phyloP scores from a whole-genome alignment of 164 flowering plant genomes.

The Kalanchoe fedtschenkoi region DNA sequence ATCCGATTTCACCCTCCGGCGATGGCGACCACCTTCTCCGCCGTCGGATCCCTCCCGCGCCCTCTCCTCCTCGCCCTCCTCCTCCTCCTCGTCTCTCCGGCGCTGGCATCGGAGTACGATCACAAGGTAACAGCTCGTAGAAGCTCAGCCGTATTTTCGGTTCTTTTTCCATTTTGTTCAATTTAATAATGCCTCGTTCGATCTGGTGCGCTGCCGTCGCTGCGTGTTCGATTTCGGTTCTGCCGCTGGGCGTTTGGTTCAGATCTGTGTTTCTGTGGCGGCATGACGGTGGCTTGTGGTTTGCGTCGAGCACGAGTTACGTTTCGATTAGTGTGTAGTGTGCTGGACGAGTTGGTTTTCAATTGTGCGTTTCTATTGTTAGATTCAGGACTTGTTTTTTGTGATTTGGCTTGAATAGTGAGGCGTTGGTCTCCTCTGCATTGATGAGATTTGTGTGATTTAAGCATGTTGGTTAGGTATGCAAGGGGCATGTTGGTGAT shows the following conservation, averaged over 20 bases:
- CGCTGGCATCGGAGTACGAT: conserved; percentile 8
- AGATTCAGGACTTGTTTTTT: too few relatives aligned
- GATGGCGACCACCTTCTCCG: conserved; percentile 7
- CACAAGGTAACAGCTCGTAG: conserved; percentile 9
- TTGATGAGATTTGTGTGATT: too few relatives aligned
- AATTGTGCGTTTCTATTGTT: neutral
- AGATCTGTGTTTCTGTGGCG: conserved; percentile 6
- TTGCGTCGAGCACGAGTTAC: neutral
- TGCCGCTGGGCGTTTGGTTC: neutral
- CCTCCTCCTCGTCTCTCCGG: conserved; percentile 4
- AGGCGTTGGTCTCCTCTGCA: too few relatives aligned
- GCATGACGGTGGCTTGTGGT: too few relatives aligned
- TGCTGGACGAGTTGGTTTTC: neutral
- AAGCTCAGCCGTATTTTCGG: neutral
- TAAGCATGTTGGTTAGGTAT: too few relatives aligned
- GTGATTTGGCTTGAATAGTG: too few relatives aligned
- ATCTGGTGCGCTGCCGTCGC: neutral
- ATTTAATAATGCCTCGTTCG: neutral
- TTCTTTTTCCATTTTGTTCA: neutral
- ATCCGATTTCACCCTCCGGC: conserved; percentile 2
- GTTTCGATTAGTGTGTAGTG: neutral
- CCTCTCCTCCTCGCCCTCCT: neutral
- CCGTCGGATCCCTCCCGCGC: conserved; percentile 6
- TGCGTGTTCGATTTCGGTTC: neutral
- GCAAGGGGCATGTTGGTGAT: too few relatives aligned